These are phyloP conservation scores for Colletotrichum theobromicola DNA, from an alignment of 2,329 filamentous ascomycete genomes.

Conservation along the genomic window DNA sequence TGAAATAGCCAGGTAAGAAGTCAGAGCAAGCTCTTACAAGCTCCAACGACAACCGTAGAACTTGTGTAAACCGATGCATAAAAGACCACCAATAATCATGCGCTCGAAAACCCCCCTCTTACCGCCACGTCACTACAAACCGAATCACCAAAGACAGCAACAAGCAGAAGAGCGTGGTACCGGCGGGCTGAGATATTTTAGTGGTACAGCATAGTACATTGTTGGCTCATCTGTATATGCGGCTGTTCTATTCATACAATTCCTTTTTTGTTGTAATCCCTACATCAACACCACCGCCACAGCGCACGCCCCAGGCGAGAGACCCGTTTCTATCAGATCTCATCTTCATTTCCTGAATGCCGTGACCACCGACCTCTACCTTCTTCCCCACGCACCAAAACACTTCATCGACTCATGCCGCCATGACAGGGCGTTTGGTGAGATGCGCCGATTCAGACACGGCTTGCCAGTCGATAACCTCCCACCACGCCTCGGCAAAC, in stretches of 20 bases:
- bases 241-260: constrained; percentile 19
- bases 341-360: neutral
- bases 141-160: neutral
- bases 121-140: neutral
- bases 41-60: too few species aligned
- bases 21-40: too few species aligned
- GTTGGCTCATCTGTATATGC: constrained; percentile 14
- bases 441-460: constrained; percentile 54
- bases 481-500: constrained; percentile 87
- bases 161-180: neutral
- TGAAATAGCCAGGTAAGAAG: too few species aligned
- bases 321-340: neutral
- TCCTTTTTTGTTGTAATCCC: constrained; percentile 15
- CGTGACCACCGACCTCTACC: neutral
- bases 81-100: too few species aligned
- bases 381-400: neutral
- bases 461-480: constrained; percentile 81
- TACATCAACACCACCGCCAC: neutral
- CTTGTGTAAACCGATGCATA: too few species aligned
- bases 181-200: neutral
- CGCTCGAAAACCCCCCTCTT: too few species aligned
- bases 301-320: neutral
- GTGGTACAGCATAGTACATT: constrained; percentile 22
- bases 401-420: neutral
- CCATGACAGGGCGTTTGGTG: constrained; percentile 1